Conservation (phyloP, 176 grass and related monocot genomes). For the Oryza coarctata region DNA sequence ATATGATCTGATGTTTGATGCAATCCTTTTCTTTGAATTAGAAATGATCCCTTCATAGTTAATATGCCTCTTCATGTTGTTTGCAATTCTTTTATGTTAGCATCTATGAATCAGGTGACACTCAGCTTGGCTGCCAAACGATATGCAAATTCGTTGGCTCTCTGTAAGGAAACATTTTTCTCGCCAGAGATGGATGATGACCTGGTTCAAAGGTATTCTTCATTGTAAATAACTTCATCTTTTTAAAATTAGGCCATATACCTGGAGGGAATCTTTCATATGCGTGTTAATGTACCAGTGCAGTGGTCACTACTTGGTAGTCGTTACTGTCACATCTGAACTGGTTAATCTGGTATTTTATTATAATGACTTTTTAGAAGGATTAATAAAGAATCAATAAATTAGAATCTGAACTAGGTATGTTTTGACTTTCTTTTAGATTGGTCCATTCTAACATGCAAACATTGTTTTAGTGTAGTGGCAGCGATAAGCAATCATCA, state of each 20-base stretch:
- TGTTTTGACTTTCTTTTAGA: neutral
- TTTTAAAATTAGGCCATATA: neutral
- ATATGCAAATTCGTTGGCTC: constrained; percentile 76
- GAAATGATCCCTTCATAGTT: neutral
- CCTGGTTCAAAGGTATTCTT: constrained; percentile 60
- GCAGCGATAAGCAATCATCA: neutral
- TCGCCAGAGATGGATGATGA: constrained; percentile 82
- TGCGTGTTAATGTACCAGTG: neutral
- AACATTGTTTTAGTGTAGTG: neutral
- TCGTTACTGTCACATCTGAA: neutral
- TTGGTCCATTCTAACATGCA: neutral
- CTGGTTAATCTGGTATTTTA: neutral
- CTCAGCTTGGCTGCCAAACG: constrained; percentile 96
- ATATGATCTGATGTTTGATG: constrained; percentile 16
- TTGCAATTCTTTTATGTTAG: neutral
- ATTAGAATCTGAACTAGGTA: neutral
- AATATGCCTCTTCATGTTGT: neutral
- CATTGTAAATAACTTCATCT: neutral
- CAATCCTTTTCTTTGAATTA: neutral
- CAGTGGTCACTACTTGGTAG: neutral
- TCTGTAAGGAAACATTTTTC: constrained; percentile 98
- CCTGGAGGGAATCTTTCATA: neutral
- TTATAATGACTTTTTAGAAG: neutral
- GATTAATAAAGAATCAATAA: neutral
- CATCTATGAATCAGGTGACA: constrained; percentile 59